Percentiles rank a stretch among this genome's conserved stretches.
phyloP scores from a whole-genome alignment of 164 flowering plant species.

The Liquidambar formosana region DNA sequence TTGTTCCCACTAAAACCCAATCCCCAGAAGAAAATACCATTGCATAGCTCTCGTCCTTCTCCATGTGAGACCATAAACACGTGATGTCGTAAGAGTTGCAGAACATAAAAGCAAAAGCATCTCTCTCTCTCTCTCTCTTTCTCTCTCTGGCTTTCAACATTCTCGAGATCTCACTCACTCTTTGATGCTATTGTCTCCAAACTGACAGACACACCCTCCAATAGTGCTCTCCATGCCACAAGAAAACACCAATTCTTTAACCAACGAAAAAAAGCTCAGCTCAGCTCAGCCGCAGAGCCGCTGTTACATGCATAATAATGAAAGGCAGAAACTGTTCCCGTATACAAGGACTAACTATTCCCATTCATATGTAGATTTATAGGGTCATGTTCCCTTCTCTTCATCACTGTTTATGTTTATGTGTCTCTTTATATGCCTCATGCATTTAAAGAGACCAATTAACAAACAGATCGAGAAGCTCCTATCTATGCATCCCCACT shows the following conservation, averaged over 20 bases:
- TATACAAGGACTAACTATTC: conserved; percentile 1
- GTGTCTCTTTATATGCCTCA: background rate
- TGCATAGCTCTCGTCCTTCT: too few relatives aligned
- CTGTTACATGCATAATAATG: background rate
- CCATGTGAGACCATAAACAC: conserved; percentile 1
- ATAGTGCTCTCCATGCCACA: conserved; percentile 19
- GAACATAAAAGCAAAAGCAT: conserved; percentile 5
- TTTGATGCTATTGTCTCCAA: conserved; percentile 19
- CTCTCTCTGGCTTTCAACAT: conserved; percentile 19
- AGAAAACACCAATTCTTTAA: conserved; percentile 15
- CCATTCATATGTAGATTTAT: background rate
- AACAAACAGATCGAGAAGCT: background rate
- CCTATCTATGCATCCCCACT: background rate
- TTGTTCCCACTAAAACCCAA: too few relatives aligned
- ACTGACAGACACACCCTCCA: conserved; percentile 15
- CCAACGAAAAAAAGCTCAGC: too few relatives aligned
- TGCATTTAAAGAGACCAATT: conserved; percentile 10
- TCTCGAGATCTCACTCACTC: conserved; percentile 20
- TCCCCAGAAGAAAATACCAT: too few relatives aligned
- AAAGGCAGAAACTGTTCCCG: background rate
- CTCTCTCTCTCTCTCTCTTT: conserved; percentile 5
- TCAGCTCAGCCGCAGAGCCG: background rate
- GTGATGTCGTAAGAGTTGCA: background rate
- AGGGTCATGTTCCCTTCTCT: conserved; percentile 1
- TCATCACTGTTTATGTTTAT: conserved; percentile 2